phyloP scores from a whole-genome alignment of 75 land plant genomes.

The Pinus albicaulis region DNA sequence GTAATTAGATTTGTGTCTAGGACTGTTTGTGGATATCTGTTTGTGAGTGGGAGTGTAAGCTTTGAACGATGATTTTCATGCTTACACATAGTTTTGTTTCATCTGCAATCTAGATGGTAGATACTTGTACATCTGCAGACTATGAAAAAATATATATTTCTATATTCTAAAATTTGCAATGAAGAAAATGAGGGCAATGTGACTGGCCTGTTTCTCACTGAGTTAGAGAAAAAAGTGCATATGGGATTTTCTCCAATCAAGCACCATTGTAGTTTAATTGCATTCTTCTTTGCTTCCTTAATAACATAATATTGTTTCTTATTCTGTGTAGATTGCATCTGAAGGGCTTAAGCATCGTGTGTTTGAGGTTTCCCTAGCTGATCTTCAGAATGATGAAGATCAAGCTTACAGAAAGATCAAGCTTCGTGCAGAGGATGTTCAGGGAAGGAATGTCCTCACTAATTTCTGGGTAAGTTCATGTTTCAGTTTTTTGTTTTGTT shows the following conservation, averaged over 20 bases:
- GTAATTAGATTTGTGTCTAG: not conserved
- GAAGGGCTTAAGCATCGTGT: conserved; percentile 73
- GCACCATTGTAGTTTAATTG: too few species aligned
- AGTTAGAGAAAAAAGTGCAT: too few species aligned
- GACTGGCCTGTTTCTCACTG: too few species aligned
- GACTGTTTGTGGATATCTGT: not conserved
- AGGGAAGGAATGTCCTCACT: conserved; percentile 57
- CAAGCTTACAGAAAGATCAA: conserved; percentile 55
- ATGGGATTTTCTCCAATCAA: too few species aligned
- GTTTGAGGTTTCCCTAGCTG: conserved; percentile 59
- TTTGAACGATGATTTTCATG: not conserved
- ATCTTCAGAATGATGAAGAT: conserved; percentile 59
- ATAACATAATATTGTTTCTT: too few species aligned
- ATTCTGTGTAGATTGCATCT: conserved; percentile 68
- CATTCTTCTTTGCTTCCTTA: too few species aligned
- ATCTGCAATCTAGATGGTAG: too few species aligned
- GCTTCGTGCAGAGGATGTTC: conserved; percentile 51
- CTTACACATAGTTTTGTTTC: too few species aligned
- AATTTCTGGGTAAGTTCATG: conserved; percentile 42
- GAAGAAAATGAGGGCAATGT: too few species aligned
- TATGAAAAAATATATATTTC: too few species aligned
- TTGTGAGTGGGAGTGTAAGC: not conserved
- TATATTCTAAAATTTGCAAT: too few species aligned
- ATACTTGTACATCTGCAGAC: too few species aligned
- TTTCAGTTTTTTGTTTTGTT: not conserved